Evolutionary conservation across 805 yeast species (phyloP), one percentile per base, ranked within the genome.

Genomic region (Myxozyma monticola): DNA sequence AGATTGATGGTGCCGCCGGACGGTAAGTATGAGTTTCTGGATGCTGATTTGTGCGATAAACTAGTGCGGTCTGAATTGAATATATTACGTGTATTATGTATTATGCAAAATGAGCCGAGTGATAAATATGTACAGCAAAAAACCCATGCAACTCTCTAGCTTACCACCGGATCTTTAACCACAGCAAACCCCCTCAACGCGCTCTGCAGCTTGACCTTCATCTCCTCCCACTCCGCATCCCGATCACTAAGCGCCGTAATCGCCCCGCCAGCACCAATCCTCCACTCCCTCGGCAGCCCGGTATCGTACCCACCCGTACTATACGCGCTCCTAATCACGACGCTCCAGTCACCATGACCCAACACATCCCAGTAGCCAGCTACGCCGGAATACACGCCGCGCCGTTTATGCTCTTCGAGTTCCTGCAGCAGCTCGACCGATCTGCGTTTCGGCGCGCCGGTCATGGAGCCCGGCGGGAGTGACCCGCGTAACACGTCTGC

Each of bases 251-350:
- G 71, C 2, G 89, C 90, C 0, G 98, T 93, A 38, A 93, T 82
- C 15, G 98, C 99, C 3, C 99, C 99, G 14, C 99, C 99, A 6
- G 99, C 99, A 1, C 99, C 99, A 47, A 91, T 79, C 55, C 88
- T 74, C 95, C 96, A 93, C 4, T 70, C 62, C 7, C 65, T 63
- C 20, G 33, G 71, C 65, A 15, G 61, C 12, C 61, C 56, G 0
- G 56, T 54, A 1, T 61, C 12, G 59, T 83, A 88, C 31, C 76
- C 70, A 21, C 70, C 63, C 65, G 88, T 86, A 50, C 78, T 78
- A 65, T 80, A 88, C 45, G 88, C 74, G 1, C 96, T 87, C 37
- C 99, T 75, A 49, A 93, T 93, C 36, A 89, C 80, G 5, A 93
- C 99, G 58, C 96, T 87, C 97, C 98, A 93, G 65, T 93, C 99